Conservation (phyloP, 306 rosid species). For the Datisca glomerata region DNA sequence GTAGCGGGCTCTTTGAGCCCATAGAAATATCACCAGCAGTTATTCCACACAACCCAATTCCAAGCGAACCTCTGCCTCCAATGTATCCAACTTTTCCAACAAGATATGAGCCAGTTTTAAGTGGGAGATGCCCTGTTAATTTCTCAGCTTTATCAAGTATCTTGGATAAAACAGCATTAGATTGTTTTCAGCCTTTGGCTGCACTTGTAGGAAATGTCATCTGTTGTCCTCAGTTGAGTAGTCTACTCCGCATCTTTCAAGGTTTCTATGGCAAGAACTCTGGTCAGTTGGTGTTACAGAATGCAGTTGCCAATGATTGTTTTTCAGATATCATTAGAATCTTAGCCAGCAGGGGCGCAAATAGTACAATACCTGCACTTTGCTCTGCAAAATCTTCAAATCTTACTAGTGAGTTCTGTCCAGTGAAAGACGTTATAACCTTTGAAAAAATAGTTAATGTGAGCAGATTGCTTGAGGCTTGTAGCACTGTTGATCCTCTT, state of each 20-base stretch:
- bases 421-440: slow-evolving; percentile 57
- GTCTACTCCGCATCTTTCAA: slow-evolving; percentile 83
- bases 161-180: slow-evolving; percentile 75
- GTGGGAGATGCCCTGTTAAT: slow-evolving; percentile 85
- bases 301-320: slow-evolving; percentile 54
- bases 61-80: slow-evolving; percentile 56
- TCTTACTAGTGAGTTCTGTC: slow-evolving; percentile 88
- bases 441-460: slow-evolving; percentile 74
- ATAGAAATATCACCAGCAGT: slow-evolving; percentile 91
- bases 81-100: slow-evolving; percentile 83
- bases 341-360: slow-evolving; percentile 82
- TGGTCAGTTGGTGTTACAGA: slow-evolving; percentile 53
- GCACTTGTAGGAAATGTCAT: slow-evolving; percentile 70
- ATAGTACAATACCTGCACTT: slow-evolving; percentile 48
- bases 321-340: slow-evolving; percentile 70
- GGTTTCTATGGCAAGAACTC: slow-evolving; percentile 56
- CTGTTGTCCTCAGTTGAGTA: slow-evolving; percentile 89
- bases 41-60: slow-evolving; percentile 64
- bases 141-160: slow-evolving; percentile 57
- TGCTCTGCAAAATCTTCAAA: slow-evolving; percentile 72
- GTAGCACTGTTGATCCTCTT: slow-evolving; percentile 78
- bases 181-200: slow-evolving; percentile 87
- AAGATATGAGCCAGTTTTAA: slow-evolving; percentile 73
- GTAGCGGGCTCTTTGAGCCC: slow-evolving; percentile 67
- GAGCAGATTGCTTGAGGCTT: slow-evolving; percentile 79